A percentile compares a stretch with the other conserved stretches of the same genome.
Conservation (phyloP, 768 basidiomycete species). For the Rhizopogon rudus region DNA sequence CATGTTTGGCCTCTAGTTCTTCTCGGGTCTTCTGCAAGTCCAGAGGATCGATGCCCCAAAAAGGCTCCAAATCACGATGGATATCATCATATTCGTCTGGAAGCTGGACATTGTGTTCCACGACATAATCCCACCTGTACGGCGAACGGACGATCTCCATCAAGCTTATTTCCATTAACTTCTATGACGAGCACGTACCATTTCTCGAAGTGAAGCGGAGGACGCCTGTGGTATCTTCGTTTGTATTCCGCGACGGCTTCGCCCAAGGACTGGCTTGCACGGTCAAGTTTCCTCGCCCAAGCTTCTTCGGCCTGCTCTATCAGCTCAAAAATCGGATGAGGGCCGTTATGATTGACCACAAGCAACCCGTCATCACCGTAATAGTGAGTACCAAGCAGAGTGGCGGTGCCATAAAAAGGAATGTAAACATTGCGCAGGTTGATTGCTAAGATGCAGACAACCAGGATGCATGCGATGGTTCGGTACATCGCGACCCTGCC, state of each 20-base stretch:
- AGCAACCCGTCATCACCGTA: constrained; percentile 25
- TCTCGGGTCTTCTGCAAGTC: constrained; percentile 16
- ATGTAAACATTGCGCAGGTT: background rate
- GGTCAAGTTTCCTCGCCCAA: constrained; percentile 31
- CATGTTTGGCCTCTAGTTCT: constrained; percentile 11
- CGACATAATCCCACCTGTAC: constrained; percentile 39
- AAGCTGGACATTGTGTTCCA: constrained; percentile 32
- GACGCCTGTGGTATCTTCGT: constrained; percentile 28
- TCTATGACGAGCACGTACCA: constrained; percentile 24
- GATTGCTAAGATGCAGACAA: background rate
- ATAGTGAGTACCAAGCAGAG: constrained; percentile 12
- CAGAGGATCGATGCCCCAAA: constrained; percentile 30
- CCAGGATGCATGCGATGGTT: background rate
- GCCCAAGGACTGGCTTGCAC: constrained; percentile 31
- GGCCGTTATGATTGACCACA: constrained; percentile 27
- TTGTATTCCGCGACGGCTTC: constrained; percentile 36
- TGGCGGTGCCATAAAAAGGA: background rate
- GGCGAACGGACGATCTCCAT: background rate
- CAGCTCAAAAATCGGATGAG: constrained; percentile 42
- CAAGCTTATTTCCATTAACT: no score
- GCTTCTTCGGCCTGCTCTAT: constrained; percentile 29
- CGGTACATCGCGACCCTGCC: background rate
- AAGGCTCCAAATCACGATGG: constrained; percentile 29
- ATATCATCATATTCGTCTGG: constrained; percentile 47
- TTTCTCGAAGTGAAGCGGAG: constrained; percentile 38